Evolutionary conservation across 1,284 basidiomycete genomes (phyloP), one percentile per base, ranked within the genome.

Genomic region (Marasmius oreades): DNA sequence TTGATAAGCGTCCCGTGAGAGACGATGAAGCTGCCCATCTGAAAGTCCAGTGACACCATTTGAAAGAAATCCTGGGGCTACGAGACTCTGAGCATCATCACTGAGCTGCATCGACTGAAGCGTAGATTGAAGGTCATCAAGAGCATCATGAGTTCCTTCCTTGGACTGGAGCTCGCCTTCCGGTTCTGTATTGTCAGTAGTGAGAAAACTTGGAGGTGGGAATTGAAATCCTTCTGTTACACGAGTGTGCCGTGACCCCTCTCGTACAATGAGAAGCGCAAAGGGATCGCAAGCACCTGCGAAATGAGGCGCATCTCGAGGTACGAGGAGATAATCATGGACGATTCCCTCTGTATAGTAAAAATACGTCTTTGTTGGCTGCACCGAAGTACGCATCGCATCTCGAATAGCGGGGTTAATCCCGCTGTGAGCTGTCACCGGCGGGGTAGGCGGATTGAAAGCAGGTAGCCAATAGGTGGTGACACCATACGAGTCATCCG

Each of bases 301-400:
- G 66, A 88, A 90, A 69, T 93, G 88, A 1, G 93, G 92, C 58
- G 70, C 90, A 26, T 77, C 73, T 50, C 81, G 78, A 0, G 94
- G 90, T 16, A 93, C 68, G 20, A 95, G 77, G 11, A 92, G 68
- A 66, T 91, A 94, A 66, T 96, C 93, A 64, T 95, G 88, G 4
- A 87, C 79, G 0, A 83, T 70, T 1, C 84, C 82, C 5, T 72
- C 66, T 0, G 85, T 84, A 6, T 77, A 73, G 63, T 92, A 93
- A 54, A 83, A 79, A 56, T 82, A 82, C 2, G 79, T 75, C 39
- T 84, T 79, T 1, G 73, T 75, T 1, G 85, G 81, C 2, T 75
- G 67, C 7, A 93, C 71, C 6, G 85, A 86, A 51, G 81, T 75
- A 44, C 81, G 76, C 74, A 89, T 88, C 0, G 85, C 85, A n/a